Evolutionary conservation across 2,329 filamentous ascomycete species (phyloP).

Genomic region (Cryphonectria radicalis): DNA sequence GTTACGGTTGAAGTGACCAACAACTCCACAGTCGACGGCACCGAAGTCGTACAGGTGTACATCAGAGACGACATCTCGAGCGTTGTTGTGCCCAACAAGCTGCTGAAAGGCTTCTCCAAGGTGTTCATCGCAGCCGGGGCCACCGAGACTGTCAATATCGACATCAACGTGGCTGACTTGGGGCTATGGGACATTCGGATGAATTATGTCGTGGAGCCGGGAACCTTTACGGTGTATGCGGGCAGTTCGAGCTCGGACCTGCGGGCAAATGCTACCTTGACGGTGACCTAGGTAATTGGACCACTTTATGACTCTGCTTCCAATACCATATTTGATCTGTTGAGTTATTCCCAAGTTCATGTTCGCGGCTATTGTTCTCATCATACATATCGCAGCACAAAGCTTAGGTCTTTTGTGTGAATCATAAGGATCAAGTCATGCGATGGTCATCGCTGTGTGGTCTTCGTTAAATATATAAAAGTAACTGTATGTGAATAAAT

Average conservation of each 20-base stretch:
- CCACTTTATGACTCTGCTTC: neutral
- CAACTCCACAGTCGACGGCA: conserved; percentile 58
- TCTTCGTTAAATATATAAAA: neutral
- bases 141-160: conserved; percentile 56
- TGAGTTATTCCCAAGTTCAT: no score
- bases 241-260: conserved; percentile 64
- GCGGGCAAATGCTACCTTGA: conserved; percentile 59
- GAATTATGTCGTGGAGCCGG: conserved; percentile 75
- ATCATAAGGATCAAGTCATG: neutral
- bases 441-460: neutral
- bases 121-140: conserved; percentile 63
- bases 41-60: conserved; percentile 72
- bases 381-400: neutral
- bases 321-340: neutral
- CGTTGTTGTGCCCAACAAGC: conserved; percentile 66
- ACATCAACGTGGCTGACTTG: conserved; percentile 59
- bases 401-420: neutral
- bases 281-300: conserved; percentile 42
- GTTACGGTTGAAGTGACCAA: conserved; percentile 67
- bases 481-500: neutral
- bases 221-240: conserved; percentile 66
- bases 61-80: conserved; percentile 65
- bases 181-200: conserved; percentile 64
- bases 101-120: conserved; percentile 71
- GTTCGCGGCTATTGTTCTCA: neutral